A percentile compares a stretch with the other conserved stretches of the same genome.
Evolutionary conservation across 1,139 yeast species (phyloP).

Genomic region (Zygosaccharomyces pseudobailii): DNA sequence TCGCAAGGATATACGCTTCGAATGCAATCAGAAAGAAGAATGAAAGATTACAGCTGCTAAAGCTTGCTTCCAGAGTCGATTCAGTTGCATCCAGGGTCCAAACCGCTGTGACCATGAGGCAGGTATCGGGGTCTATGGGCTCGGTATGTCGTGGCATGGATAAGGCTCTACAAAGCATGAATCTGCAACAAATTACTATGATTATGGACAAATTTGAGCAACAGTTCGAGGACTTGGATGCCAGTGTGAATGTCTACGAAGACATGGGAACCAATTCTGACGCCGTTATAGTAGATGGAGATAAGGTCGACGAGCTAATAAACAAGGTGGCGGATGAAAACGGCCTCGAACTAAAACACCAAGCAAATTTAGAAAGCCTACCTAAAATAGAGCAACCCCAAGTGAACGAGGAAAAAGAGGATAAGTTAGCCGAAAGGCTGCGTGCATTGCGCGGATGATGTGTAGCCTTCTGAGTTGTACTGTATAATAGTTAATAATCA

Average conservation of each 20-base stretch:
- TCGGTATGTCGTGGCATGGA: slow-evolving; percentile 95
- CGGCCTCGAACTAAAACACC: slow-evolving; percentile 84
- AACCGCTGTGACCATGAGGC: slow-evolving; percentile 95
- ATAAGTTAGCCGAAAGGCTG: slow-evolving; percentile 77
- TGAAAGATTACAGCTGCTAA: slow-evolving; percentile 75
- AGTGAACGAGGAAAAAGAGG: slow-evolving; percentile 72
- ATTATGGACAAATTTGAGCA: slow-evolving; percentile 97
- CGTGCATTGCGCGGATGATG: slow-evolving; percentile 60
- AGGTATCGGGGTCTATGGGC: slow-evolving; percentile 91
- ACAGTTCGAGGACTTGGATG: slow-evolving; percentile 95
- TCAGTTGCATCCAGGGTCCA: slow-evolving; percentile 95
- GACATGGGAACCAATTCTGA: slow-evolving; percentile 83
- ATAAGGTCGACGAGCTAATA: slow-evolving; percentile 88
- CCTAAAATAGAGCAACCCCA: slow-evolving; percentile 32
- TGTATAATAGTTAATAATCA: background rate
- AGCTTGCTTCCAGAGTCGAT: slow-evolving; percentile 86
- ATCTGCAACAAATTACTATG: slow-evolving; percentile 81
- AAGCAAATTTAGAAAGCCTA: slow-evolving; percentile 53
- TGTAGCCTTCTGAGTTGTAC: background rate
- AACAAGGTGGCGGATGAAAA: slow-evolving; percentile 97
- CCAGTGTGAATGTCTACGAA: slow-evolving; percentile 89
- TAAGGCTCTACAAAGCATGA: slow-evolving; percentile 92
- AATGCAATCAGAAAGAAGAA: slow-evolving; percentile 90
- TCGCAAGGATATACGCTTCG: slow-evolving; percentile 91
- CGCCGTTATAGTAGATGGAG: slow-evolving; percentile 77